Conservation (phyloP, 2,329 filamentous ascomycete genomes). For the Aspergillus hiratsukae region DNA sequence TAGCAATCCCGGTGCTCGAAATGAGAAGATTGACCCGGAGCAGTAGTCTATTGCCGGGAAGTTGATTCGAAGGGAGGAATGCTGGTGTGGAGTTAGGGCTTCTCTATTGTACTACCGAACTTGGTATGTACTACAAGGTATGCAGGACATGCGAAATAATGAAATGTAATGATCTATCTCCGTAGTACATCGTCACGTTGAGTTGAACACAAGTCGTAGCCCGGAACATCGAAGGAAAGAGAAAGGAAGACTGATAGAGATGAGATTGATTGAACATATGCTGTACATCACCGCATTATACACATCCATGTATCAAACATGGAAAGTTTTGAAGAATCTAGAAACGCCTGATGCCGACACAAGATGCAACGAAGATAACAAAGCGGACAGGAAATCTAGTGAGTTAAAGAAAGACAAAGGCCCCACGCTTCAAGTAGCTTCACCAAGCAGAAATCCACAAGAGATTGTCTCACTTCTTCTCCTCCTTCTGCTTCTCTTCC, state of each 20-base stretch:
- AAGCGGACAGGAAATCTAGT: neutral
- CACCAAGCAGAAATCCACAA: neutral
- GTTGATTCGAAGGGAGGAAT: neutral
- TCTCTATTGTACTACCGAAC: neutral
- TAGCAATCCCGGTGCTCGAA: neutral
- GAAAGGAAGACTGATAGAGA: neutral
- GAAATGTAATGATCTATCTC: neutral
- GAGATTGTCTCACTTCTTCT: slow-evolving; percentile 5
- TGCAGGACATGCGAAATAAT: neutral
- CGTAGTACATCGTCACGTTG: neutral
- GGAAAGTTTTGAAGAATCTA: neutral
- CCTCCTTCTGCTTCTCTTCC: slow-evolving; percentile 5
- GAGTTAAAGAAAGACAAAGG: neutral
- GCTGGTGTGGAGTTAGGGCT: neutral
- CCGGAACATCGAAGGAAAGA: neutral
- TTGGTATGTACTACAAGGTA: neutral
- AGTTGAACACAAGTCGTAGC: neutral
- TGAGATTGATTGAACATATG: neutral
- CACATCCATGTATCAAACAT: neutral
- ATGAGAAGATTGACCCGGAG: slow-evolving; percentile 5
- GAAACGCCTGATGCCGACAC: slow-evolving; percentile 1
- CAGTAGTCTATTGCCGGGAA: neutral
- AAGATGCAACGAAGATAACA: neutral
- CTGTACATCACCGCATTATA: neutral
- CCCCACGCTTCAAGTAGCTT: neutral